These are phyloP conservation scores for Hydnum rufescens DNA, from an alignment of 768 basidiomycete species.

Conservation along the genomic window DNA sequence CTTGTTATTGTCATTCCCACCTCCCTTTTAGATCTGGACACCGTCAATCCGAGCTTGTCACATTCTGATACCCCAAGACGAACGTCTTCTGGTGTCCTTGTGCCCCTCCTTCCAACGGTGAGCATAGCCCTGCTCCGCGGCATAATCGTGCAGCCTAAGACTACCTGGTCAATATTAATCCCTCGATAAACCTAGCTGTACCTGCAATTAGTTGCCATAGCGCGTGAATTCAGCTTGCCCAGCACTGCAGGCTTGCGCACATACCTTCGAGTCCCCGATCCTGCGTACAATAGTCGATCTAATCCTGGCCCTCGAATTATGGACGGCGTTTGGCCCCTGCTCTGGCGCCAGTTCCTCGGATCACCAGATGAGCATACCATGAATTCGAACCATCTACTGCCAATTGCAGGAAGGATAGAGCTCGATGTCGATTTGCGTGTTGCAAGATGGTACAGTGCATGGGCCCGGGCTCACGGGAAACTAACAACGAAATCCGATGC, in stretches of 20 bases:
- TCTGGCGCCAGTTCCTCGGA: constrained; percentile 44
- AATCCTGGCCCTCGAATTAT: constrained; percentile 48
- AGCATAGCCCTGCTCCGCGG: too few relatives aligned
- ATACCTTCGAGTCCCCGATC: constrained; percentile 47
- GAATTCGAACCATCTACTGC: constrained; percentile 19
- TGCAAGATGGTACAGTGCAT: constrained; percentile 42
- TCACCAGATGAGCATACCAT: too few relatives aligned
- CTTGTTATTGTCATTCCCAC: too few relatives aligned
- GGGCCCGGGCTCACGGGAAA: not conserved
- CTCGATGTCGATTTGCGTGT: constrained; percentile 65
- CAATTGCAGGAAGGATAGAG: constrained; percentile 63
- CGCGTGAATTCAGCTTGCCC: constrained; percentile 65
- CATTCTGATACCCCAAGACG: too few relatives aligned
- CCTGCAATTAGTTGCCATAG: constrained; percentile 57
- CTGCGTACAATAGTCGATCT: too few relatives aligned
- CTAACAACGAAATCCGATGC: too few relatives aligned
- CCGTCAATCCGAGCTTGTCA: too few relatives aligned
- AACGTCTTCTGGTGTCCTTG: too few relatives aligned
- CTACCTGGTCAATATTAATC: too few relatives aligned
- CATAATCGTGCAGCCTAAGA: too few relatives aligned
- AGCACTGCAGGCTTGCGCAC: constrained; percentile 57
- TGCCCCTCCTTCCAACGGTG: too few relatives aligned
- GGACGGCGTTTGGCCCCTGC: constrained; percentile 54
- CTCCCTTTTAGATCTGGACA: too few relatives aligned
- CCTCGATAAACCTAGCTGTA: constrained; percentile 59